Conservation (phyloP, 148 eudicot genomes). For the Dysphania ambrosioides region DNA sequence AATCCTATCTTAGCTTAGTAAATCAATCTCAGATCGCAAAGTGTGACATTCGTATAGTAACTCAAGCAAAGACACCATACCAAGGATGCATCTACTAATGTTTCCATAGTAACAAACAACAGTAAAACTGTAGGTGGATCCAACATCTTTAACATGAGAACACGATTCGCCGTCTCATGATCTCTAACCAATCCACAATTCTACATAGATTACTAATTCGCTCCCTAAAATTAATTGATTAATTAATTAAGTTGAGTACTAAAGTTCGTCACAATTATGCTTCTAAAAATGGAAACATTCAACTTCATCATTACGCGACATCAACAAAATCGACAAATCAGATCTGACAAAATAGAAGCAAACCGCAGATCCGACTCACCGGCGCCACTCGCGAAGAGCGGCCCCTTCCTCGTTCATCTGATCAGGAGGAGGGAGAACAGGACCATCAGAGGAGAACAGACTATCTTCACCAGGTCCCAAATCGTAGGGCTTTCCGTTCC, state of each 20-base stretch:
- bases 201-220: not conserved
- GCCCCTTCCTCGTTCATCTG: slow-evolving; percentile 78
- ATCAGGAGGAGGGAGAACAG: slow-evolving; percentile 74
- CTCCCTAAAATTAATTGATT: not conserved
- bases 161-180: too few relatives aligned
- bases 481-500: slow-evolving; percentile 57
- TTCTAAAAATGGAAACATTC: not conserved
- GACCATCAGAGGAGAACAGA: slow-evolving; percentile 74
- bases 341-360: not conserved
- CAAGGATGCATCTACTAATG: not conserved
- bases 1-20: too few relatives aligned
- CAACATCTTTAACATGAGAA: not conserved
- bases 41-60: not conserved
- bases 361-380: slow-evolving; percentile 36
- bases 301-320: not conserved
- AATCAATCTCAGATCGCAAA: not conserved
- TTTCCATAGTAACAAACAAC: not conserved
- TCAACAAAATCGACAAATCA: slow-evolving; percentile 3
- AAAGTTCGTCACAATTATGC: not conserved
- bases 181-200: not conserved
- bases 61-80: not conserved
- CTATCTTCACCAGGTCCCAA: slow-evolving; percentile 61
- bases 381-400: slow-evolving; percentile 94
- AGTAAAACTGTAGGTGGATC: not conserved
- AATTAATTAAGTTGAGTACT: not conserved